phyloP scores from a whole-genome alignment of 371 early-diverging fungal genomes.

The Mortierella sp. region DNA sequence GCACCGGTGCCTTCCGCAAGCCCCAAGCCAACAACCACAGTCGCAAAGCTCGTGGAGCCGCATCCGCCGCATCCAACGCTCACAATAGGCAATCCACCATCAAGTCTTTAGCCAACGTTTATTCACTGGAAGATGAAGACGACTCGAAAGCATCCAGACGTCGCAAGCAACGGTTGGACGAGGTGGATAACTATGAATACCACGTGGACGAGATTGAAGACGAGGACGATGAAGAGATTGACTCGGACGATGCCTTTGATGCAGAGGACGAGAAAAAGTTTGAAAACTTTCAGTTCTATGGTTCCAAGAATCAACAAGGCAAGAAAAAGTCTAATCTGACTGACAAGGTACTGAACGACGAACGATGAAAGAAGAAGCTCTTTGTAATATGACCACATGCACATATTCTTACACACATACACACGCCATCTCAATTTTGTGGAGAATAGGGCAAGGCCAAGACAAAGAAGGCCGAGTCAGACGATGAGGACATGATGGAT shows the following conservation, averaged over 20 bases:
- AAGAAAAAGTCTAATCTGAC: slow-evolving; percentile 30
- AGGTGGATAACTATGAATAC: slow-evolving; percentile 82
- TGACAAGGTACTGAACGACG: slow-evolving; percentile 16
- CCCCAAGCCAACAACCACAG: slow-evolving; percentile 46
- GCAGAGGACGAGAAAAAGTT: slow-evolving; percentile 86
- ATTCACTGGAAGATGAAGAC: slow-evolving; percentile 65
- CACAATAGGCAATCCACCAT: slow-evolving; percentile 6
- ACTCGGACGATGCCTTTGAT: slow-evolving; percentile 91
- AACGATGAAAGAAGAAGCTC: no score
- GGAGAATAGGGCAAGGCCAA: slow-evolving; percentile 23
- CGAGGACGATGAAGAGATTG: slow-evolving; percentile 94
- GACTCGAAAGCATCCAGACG: slow-evolving; percentile 61
- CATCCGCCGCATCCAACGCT: slow-evolving; percentile 18
- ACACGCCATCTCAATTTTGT: background rate
- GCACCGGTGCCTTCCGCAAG: slow-evolving; percentile 15
- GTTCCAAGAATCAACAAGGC: slow-evolving; percentile 49
- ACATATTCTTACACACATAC: no score
- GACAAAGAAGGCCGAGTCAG: slow-evolving; percentile 28
- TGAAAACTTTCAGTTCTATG: slow-evolving; percentile 71
- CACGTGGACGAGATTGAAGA: slow-evolving; percentile 75
- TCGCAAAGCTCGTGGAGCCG: slow-evolving; percentile 35
- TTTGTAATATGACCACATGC: no score
- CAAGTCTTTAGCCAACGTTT: slow-evolving; percentile 46
- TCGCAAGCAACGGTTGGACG: slow-evolving; percentile 71
- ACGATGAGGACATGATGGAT: slow-evolving; percentile 41